Percentiles rank a stretch among this genome's conserved stretches.
Evolutionary conservation across 306 rosid genomes (phyloP).

Genomic region (Prunus dulcis): DNA sequence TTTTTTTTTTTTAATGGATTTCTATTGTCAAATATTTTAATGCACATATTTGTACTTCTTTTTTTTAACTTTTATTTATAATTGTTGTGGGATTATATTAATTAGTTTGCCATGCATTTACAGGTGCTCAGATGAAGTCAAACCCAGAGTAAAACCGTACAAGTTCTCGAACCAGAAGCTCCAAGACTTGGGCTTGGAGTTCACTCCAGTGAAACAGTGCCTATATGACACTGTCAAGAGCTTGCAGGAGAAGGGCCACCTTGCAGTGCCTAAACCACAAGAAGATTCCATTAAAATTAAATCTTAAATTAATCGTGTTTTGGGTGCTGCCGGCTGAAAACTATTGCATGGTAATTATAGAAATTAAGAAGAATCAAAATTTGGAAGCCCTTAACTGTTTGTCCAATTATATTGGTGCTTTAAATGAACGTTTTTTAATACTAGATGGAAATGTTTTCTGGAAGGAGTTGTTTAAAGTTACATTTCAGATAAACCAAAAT

Average conservation of each 20-base stretch:
- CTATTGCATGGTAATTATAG: background rate
- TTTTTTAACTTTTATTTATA: background rate
- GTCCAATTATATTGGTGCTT: background rate
- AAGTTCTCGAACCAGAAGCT: conserved; percentile 67
- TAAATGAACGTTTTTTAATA: background rate
- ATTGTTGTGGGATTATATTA: background rate
- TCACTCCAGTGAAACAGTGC: conserved; percentile 67
- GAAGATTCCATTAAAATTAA: conserved; percentile 36
- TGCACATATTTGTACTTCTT: background rate
- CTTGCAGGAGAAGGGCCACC: conserved; percentile 82
- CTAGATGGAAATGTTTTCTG: too few species aligned
- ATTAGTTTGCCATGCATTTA: background rate
- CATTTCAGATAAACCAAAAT: too few species aligned
- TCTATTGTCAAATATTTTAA: too few species aligned
- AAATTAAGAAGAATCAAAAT: background rate
- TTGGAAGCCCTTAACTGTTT: background rate
- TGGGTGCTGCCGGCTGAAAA: background rate
- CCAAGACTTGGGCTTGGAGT: conserved; percentile 67
- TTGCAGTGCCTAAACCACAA: conserved; percentile 37
- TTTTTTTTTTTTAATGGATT: too few species aligned
- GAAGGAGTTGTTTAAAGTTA: background rate
- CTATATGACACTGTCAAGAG: conserved; percentile 81
- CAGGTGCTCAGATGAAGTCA: conserved; percentile 80
- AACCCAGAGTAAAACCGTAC: conserved; percentile 72
- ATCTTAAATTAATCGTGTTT: background rate